Evolutionary conservation across 2,329 filamentous ascomycete genomes (phyloP).

Genomic region (Chrysoporthe cubensis): DNA sequence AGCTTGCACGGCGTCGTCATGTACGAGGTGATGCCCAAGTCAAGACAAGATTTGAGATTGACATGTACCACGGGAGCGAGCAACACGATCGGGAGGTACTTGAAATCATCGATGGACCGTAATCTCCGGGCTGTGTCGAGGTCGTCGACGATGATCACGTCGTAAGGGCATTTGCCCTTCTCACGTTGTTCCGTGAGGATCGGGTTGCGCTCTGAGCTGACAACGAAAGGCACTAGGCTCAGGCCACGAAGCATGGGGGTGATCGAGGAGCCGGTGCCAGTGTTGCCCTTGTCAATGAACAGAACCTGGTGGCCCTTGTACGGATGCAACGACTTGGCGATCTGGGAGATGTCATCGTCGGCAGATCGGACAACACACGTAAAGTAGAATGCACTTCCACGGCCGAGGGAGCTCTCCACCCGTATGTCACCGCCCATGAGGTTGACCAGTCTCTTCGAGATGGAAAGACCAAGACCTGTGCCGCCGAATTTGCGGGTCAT

Average conservation of each 20-base stretch:
- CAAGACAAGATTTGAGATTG: constrained; percentile 88
- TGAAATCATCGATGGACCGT: constrained; percentile 90
- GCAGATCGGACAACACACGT: constrained; percentile 89
- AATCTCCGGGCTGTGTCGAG: constrained; percentile 87
- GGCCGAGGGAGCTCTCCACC: constrained; percentile 90
- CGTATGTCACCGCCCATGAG: constrained; percentile 96
- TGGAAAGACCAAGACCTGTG: constrained; percentile 90
- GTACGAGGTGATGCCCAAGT: constrained; percentile 96
- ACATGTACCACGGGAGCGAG: constrained; percentile 88
- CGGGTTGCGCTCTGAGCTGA: constrained; percentile 75
- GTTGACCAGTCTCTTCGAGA: constrained; percentile 92
- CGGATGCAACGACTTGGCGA: constrained; percentile 83
- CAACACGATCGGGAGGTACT: constrained; percentile 95
- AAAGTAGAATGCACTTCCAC: constrained; percentile 95
- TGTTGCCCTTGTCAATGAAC: constrained; percentile 91
- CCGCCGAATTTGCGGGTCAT: constrained; percentile 96
- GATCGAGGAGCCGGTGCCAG: constrained; percentile 76
- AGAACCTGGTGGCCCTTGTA: constrained; percentile 92
- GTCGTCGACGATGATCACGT: constrained; percentile 94
- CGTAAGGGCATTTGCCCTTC: constrained; percentile 72
- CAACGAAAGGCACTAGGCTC: constrained; percentile 79
- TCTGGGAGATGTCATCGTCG: constrained; percentile 74
- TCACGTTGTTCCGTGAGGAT: constrained; percentile 57
- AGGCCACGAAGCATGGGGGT: constrained; percentile 77
- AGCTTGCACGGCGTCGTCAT: constrained; percentile 96